Evolutionary conservation across 2,329 filamentous ascomycete genomes (phyloP), one percentile per base, ranked within the genome.

Genomic region (Diplodia mutila): DNA sequence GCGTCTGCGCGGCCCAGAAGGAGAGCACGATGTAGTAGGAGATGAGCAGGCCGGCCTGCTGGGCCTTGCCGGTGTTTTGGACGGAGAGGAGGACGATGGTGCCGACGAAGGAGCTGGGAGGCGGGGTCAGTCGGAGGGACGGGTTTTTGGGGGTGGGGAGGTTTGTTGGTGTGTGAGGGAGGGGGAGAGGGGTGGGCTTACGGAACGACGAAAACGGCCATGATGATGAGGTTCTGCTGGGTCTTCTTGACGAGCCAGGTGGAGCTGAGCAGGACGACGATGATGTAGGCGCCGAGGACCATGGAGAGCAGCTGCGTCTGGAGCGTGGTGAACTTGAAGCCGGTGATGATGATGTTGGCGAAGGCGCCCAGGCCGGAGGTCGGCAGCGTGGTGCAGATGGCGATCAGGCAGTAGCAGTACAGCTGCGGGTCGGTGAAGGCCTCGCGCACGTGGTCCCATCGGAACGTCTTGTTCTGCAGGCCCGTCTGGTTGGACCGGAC

Each of bases 21-120:
- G 89, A 91, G 21, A 92, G 83, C 0, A 88, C 89, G 69, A 93
- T 89, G 79, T 93, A 93, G 82, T 93, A 93, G 73, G 84, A 86
- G 73, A 93, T 86, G 16, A 93, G 80, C 0, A 93, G 83, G 6
- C 90, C 90, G 32, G 89, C 84, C 77, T 90, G 85, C 46, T 87
- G 88, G 9, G 84, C 77, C 42, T 83, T 82, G 52, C 81, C 85
- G 7, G 83, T 81, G 71, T 89, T 89, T 25, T 85, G 77, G 8
- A 93, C 84, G 0, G 87, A 89, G 85, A 93, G 90, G 66, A 93
- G 85, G 48, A 91, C 85, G 64, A 91, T 88, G 1, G 90, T 92
- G 64, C 90, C 90, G 55, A 90, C 75, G 73, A 91, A 90, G 0
- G 89, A 91, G 21, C 64, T 66, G 49, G 39, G 32, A 2, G 32